Base-by-base conservation (phyloP, 1,284 basidiomycete genomes). In the Rhodofomes roseus region DNA sequence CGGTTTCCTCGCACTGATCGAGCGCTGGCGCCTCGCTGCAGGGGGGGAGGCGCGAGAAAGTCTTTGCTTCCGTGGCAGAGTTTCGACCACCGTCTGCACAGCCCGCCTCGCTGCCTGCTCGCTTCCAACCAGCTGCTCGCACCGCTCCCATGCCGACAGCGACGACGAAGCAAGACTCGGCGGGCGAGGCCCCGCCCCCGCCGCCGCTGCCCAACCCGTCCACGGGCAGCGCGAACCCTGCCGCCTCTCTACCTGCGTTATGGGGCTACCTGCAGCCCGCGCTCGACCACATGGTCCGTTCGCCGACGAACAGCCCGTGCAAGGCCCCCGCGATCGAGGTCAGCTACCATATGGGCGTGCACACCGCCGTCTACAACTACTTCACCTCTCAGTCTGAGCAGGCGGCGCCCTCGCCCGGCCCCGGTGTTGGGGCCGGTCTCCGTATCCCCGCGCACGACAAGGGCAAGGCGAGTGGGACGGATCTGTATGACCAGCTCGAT, bases 351-450 rank as follows among this genome's bases (percentile, higher is more conserved):
- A 83, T 87, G 71, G 86, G 87, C 59, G 86, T 91, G 50, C 87
- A 90, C 72, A 88, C 89, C 23, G 86, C 87, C 27, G 85, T 84
- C 57, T 91, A 90, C 77, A 89, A 90, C 76, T 90, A 89, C 80
- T 89, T 90, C 71, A 87, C 86, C 53, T 71, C 82, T 20, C 81
- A 86, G 71, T 81, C 79, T 62, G 83, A 86, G 58, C 56, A 62
- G 43, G 50, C 58, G 41, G 6, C 59, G 25, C 40, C 58, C 25
- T 44, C 52, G 66, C 71, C 73, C 56, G 50, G 50, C 23, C 27
- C 34, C 31, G 50, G 50, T 18, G 14, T 51, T 54, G 74, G 73
- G 44, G 53, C 69, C 48, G 65, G 65, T 29, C 65, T 68, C 50
- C 53, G 71, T 9, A 56, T 65, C 46, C 62, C 63, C 60, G 57